A percentile compares a stretch with the other conserved stretches of the same genome.
These are phyloP conservation scores for Podospora bellae-mahoneyi DNA, from an alignment of 495 filamentous ascomycete genomes.

Conservation along the genomic window DNA sequence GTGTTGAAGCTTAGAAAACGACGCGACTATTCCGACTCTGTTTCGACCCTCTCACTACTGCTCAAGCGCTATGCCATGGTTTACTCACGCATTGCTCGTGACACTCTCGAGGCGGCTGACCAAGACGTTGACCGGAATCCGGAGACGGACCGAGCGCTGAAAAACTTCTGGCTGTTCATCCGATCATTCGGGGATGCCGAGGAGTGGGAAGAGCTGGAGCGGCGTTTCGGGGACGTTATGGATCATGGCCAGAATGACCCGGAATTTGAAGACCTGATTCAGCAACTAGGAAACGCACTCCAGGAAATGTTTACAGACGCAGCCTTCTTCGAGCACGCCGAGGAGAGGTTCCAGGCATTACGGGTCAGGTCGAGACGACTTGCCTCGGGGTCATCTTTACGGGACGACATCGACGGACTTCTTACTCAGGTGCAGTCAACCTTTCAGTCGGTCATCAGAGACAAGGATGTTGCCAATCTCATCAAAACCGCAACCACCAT, in stretches of 20 bases:
- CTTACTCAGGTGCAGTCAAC: constrained; percentile 66
- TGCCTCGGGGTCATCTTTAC: constrained; percentile 60
- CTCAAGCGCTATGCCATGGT: constrained; percentile 72
- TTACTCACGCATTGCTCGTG: constrained; percentile 68
- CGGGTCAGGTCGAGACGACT: constrained; percentile 63
- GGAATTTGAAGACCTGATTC: constrained; percentile 75
- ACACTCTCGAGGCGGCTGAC: constrained; percentile 58
- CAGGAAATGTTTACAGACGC: constrained; percentile 86
- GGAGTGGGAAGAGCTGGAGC: constrained; percentile 73
- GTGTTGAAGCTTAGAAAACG: constrained; percentile 72
- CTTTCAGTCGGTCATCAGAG: constrained; percentile 62
- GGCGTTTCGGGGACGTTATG: constrained; percentile 63
- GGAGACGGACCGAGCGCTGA: constrained; percentile 70
- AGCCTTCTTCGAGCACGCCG: constrained; percentile 69
- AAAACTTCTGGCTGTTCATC: constrained; percentile 72
- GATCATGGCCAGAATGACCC: constrained; percentile 72
- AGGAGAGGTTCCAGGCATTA: constrained; percentile 67
- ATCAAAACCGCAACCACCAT: constrained; percentile 61
- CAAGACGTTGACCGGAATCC: constrained; percentile 68
- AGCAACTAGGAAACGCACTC: constrained; percentile 64
- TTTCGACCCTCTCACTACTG: constrained; percentile 70
- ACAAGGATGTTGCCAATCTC: constrained; percentile 66
- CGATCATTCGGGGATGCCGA: constrained; percentile 70
- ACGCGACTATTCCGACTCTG: constrained; percentile 78
- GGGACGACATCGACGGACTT: constrained; percentile 69